Conservation (phyloP, 1,284 basidiomycete genomes). For the Marasmius sp. region DNA sequence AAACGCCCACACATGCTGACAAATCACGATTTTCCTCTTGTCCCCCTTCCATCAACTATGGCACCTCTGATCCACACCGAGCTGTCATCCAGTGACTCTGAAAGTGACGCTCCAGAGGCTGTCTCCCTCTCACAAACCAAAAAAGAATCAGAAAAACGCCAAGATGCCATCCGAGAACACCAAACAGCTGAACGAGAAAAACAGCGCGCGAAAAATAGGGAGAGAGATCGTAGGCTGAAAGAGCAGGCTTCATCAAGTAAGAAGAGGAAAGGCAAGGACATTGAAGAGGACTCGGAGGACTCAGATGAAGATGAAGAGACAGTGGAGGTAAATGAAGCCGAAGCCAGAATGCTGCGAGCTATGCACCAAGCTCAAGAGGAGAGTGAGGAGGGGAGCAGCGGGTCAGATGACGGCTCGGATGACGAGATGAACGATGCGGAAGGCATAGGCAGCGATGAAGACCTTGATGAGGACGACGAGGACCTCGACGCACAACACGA, state of each 20-base stretch:
- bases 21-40: neutral
- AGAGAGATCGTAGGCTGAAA: slow-evolving; percentile 45
- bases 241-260: slow-evolving; percentile 37
- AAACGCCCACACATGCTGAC: neutral
- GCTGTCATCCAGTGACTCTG: slow-evolving; percentile 21
- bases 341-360: slow-evolving; percentile 36
- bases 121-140: slow-evolving; percentile 43
- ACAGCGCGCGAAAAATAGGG: slow-evolving; percentile 38
- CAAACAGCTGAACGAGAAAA: slow-evolving; percentile 35
- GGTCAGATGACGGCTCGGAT: slow-evolving; percentile 1
- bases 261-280: slow-evolving; percentile 18
- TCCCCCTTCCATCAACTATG: neutral
- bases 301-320: slow-evolving; percentile 2
- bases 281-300: slow-evolving; percentile 13
- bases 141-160: slow-evolving; percentile 30
- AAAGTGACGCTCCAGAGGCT: slow-evolving; percentile 46
- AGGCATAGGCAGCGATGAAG: slow-evolving; percentile 15
- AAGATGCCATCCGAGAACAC: slow-evolving; percentile 32
- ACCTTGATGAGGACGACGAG: slow-evolving; percentile 16
- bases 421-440: slow-evolving; percentile 9
- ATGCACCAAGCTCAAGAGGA: slow-evolving; percentile 41
- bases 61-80: slow-evolving; percentile 9
- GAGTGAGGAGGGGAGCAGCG: slow-evolving; percentile 11
- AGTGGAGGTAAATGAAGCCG: slow-evolving; percentile 10
- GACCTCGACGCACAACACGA: slow-evolving; percentile 22